Percentiles rank a stretch among this genome's conserved stretches.
Conservation (phyloP, 352 stramenopile species). For the Globisporangium polare region DNA sequence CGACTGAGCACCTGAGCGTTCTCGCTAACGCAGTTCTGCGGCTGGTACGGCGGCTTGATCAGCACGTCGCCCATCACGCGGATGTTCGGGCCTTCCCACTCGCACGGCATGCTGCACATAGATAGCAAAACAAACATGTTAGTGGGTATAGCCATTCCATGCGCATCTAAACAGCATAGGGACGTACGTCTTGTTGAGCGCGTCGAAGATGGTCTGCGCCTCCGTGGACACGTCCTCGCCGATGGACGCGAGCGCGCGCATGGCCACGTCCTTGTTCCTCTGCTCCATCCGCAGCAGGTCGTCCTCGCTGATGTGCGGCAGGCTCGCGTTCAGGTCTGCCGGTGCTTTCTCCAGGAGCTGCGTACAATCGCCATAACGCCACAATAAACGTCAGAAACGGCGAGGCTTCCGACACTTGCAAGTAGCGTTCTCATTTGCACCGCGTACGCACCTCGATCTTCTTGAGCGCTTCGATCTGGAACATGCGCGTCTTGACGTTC, state of each 20-base stretch:
- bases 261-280: constrained; percentile 62
- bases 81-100: constrained; percentile 81
- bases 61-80: constrained; percentile 82
- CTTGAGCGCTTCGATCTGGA: constrained; percentile 68
- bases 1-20: constrained; percentile 73
- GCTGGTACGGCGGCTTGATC: constrained; percentile 81
- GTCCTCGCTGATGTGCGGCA: constrained; percentile 59
- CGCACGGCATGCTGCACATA: constrained; percentile 68
- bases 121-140: neutral
- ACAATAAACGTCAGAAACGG: neutral
- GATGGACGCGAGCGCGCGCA: constrained; percentile 76
- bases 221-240: constrained; percentile 66
- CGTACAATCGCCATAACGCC: neutral
- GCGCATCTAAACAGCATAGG: neutral
- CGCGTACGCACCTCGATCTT: constrained; percentile 43
- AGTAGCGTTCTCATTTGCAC: neutral
- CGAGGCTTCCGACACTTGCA: neutral
- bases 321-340: constrained; percentile 33
- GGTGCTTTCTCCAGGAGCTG: constrained; percentile 53
- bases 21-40: constrained; percentile 70
- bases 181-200: constrained; percentile 85
- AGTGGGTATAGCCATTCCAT: neutral
- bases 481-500: constrained; percentile 72
- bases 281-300: constrained; percentile 73
- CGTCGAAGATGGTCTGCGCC: constrained; percentile 82